Evolutionary conservation across 2,329 filamentous ascomycete genomes (phyloP).

Genomic region (Colletotrichum theobromicola): DNA sequence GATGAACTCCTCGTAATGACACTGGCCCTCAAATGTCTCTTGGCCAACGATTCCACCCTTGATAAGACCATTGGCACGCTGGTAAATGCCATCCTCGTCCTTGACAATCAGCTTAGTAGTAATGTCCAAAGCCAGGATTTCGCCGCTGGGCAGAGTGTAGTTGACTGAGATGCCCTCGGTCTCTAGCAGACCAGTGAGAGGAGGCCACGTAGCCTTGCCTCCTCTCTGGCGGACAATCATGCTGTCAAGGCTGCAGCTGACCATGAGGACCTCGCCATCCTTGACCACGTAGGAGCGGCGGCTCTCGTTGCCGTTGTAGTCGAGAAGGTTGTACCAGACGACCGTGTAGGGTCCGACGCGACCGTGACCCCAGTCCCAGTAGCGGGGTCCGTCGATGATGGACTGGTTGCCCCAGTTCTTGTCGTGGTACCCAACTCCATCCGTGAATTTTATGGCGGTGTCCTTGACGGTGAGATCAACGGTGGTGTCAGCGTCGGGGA

Average conservation of each 20-base stretch:
- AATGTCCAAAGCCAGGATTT: not conserved
- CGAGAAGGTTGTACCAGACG: conserved; percentile 46
- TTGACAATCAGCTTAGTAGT: not conserved
- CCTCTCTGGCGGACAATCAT: conserved; percentile 24
- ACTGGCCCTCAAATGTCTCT: not conserved
- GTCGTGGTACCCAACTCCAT: conserved; percentile 48
- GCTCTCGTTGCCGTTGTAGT: conserved; percentile 27
- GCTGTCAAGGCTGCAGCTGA: conserved; percentile 27
- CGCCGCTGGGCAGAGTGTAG: not conserved
- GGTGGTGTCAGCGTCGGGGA: not conserved
- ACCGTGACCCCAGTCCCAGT: conserved; percentile 52
- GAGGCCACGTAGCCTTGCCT: conserved; percentile 20
- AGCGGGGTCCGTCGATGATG: not conserved
- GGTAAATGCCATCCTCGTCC: not conserved
- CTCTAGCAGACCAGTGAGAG: not conserved
- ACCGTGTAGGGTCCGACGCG: conserved; percentile 44
- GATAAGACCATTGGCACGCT: not conserved
- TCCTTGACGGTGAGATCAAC: not conserved
- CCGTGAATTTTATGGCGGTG: not conserved
- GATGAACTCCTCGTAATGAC: not conserved
- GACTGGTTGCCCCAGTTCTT: conserved; percentile 49
- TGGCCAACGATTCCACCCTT: not conserved
- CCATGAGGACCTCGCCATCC: conserved; percentile 29
- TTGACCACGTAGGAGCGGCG: conserved; percentile 31
- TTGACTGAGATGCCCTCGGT: not conserved